These are phyloP conservation scores for Phytophthora sansomeana DNA, from an alignment of 352 stramenopile genomes.

Conservation along the genomic window DNA sequence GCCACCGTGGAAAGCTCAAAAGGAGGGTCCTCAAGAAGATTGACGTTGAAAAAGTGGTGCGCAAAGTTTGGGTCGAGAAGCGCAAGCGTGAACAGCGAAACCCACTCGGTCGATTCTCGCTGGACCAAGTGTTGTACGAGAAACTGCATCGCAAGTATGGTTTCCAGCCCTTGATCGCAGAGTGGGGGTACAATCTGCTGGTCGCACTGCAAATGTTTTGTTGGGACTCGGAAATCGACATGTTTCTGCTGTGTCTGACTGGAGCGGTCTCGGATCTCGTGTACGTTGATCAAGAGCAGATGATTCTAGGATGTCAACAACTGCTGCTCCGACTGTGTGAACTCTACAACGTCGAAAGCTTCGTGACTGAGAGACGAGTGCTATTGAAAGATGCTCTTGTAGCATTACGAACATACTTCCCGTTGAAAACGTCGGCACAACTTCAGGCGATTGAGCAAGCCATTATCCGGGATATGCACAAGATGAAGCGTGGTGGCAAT, in stretches of 20 bases:
- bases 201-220: constrained; percentile 67
- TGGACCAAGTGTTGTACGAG: constrained; percentile 81
- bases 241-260: constrained; percentile 81
- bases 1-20: constrained; percentile 78
- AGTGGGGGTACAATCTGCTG: constrained; percentile 90
- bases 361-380: constrained; percentile 59
- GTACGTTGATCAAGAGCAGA: constrained; percentile 75
- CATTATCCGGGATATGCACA: constrained; percentile 84
- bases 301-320: constrained; percentile 62
- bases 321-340: constrained; percentile 58
- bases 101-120: constrained; percentile 43
- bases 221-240: constrained; percentile 83
- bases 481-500: constrained; percentile 73
- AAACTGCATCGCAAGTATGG: constrained; percentile 83
- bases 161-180: constrained; percentile 81
- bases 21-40: constrained; percentile 68
- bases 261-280: constrained; percentile 72
- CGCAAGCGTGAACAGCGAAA: constrained; percentile 71
- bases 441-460: constrained; percentile 79
- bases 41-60: constrained; percentile 71
- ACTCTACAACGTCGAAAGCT: constrained; percentile 65
- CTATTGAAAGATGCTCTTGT: constrained; percentile 80
- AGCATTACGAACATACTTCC: constrained; percentile 80
- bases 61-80: constrained; percentile 82
- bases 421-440: constrained; percentile 75